Base-by-base conservation (phyloP, 2,329 filamentous ascomycete genomes). In the Periconia macrospinosa region DNA sequence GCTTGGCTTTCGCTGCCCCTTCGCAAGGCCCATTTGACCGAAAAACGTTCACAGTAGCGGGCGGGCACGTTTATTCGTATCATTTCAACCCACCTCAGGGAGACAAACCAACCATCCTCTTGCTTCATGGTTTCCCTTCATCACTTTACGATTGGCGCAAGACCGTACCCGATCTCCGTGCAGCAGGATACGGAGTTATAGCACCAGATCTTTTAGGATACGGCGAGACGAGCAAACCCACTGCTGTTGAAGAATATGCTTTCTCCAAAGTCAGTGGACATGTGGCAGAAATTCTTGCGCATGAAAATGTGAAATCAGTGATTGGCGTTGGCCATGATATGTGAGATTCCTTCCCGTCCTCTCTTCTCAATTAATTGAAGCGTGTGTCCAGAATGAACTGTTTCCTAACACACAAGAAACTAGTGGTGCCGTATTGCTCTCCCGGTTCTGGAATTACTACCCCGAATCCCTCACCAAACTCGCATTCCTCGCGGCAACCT, bases 191-290 rank as follows among this genome's bases (percentile, higher is more conserved):
- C 68, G 79, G 84, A 63, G 83, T 84, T 50, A 80, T 88, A 1
- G 85, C 85, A 1, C 82, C 82, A 30, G 86, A 88, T 61, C 82
- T 86, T 62, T 79, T 86, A 46, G 86, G 85, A 7, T 88, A 86
- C 59, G 86, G 86, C 5, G 79, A 83, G 30, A 88, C 85, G 0
- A 65, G 62, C 27, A 62, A 65, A 23, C 62, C 62, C 3, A 37
- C 40, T 6, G 52, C 56, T 40, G 15, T 56, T 14, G 45, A 53
- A 19, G 18, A 17, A n/a, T 65, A 62, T 30, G 40, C 23, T 1
- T 9, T 40, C 6, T 23, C n/a, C 7, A 50, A 40, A 3, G 52
- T 59, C 49, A 20, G 44, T 23, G 42, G 20, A 1, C 33, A 53
- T 42, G 30, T 56, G 2, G 50, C 33, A 15, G n/a, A 53, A 11